Conservation (phyloP, 176 grass and related monocot genomes). For the Oryza punctata region DNA sequence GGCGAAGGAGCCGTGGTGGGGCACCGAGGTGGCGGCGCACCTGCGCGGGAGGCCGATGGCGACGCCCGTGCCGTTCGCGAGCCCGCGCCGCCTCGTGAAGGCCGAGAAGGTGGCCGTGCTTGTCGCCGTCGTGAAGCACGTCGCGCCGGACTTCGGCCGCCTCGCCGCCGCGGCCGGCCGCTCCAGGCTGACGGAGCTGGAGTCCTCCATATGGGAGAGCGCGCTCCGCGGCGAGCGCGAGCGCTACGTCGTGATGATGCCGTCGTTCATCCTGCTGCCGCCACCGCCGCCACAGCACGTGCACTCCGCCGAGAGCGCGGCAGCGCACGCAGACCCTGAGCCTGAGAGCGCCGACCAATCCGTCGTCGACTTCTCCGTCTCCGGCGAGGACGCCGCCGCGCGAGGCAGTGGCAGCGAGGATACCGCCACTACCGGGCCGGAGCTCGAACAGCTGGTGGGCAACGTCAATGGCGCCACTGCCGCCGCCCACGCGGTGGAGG, state of each 20-base stretch:
- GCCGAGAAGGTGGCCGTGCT: slow-evolving; percentile 16
- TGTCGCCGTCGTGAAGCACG: slow-evolving; percentile 24
- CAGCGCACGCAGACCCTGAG: no score
- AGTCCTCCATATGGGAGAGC: not conserved
- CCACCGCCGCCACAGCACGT: not conserved
- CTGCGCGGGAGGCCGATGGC: not conserved
- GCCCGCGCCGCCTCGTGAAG: not conserved
- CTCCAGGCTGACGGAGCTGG: not conserved
- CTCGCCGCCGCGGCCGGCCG: not conserved
- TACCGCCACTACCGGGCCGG: no score
- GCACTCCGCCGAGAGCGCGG: not conserved
- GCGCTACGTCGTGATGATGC: not conserved
- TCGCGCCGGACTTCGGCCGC: not conserved
- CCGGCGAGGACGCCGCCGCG: no score
- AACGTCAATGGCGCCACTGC: no score
- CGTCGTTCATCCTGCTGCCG: not conserved
- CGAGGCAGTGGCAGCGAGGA: no score
- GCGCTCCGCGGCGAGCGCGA: not conserved
- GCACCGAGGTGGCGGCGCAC: not conserved
- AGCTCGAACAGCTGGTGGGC: no score
- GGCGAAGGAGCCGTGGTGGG: slow-evolving; percentile 10
- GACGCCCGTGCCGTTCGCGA: slow-evolving; percentile 9
- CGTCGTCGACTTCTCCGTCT: no score
- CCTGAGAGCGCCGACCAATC: no score
- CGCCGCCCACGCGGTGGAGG: no score